Base-by-base conservation (phyloP, 1,284 basidiomycete species). In the Pseudozyma flocculosa region DNA sequence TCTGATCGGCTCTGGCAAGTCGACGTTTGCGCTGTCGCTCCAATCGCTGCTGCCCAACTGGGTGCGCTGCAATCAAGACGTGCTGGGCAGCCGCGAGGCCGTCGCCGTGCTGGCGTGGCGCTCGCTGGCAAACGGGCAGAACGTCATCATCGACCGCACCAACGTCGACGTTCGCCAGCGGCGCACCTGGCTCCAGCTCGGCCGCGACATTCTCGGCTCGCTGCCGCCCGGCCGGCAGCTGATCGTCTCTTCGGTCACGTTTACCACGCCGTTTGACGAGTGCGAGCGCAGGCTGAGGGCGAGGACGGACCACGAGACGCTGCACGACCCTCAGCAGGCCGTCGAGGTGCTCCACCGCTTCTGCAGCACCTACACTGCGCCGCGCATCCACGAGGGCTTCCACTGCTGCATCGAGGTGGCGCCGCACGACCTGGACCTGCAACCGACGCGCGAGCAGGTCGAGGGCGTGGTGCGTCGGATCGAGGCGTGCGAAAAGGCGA, bases 21-120 rank as follows among this genome's bases (percentile, higher is more conserved):
- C 62, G 24, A 65, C 62, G 0, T 61, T 36, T 29, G 34, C 43
- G 30, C 30, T 29, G 4, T n/a, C 41, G 3, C 7, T 45, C 24
- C 4, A 4, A 4, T 36, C 4, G 5, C n/a, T 36, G 7, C 11
- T 45, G 8, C 13, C 29, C 30, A 32, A 42, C 10, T 65, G 62
- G 62, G 54, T 48, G n/a, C 47, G 58, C 11, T 65, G 58, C 48
- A 65, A 65, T 24, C 62, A 65, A 45, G 62, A 65, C 40, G 58
- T 57, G 30, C 52, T 65, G 1, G 62, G 62, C 4, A 45, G 49
- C 15, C 50, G 62, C 13, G 45, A 55, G 19, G 54, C 62, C 1
- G 62, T 65, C 14, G 43, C 52, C 38, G 50, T 43, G 15, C 44
- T 51, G 19, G 62, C 62, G 2, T 44, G 52, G 1, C 46, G 39